phyloP scores from a whole-genome alignment of 2,329 filamentous ascomycete species.

The Graphium sp. region DNA sequence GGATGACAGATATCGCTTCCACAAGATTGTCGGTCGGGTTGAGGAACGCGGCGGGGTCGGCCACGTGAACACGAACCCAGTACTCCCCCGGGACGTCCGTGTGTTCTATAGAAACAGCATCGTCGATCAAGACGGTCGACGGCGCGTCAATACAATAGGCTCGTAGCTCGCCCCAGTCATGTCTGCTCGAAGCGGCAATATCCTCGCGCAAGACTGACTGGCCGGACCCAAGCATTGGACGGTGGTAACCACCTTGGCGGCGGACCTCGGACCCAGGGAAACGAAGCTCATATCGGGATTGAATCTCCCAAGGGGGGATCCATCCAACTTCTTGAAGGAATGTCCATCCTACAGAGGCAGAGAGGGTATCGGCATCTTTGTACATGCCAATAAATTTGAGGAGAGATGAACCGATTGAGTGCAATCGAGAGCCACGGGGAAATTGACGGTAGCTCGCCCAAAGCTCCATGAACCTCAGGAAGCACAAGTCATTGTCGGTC shows the following conservation, averaged over 20 bases:
- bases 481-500: constrained; percentile 29
- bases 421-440: constrained; percentile 28
- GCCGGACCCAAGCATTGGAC: constrained; percentile 31
- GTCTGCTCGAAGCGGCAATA: constrained; percentile 30
- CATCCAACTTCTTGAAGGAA: constrained; percentile 65
- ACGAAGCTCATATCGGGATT: constrained; percentile 40
- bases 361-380: constrained; percentile 24
- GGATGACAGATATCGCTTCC: constrained; percentile 42
- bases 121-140: constrained; percentile 56
- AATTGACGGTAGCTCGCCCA: constrained; percentile 47
- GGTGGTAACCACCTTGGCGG: constrained; percentile 25
- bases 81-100: constrained; percentile 34
- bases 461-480: constrained; percentile 53
- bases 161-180: constrained; percentile 38
- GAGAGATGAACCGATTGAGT: constrained; percentile 46
- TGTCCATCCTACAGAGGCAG: constrained; percentile 32
- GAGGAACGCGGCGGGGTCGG: constrained; percentile 61
- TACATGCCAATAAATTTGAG: constrained; percentile 48
- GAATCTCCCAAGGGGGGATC: constrained; percentile 54
- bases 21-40: constrained; percentile 37
- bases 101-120: constrained; percentile 56
- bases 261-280: constrained; percentile 25
- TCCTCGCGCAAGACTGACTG: constrained; percentile 22
- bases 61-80: constrained; percentile 67
- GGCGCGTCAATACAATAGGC: constrained; percentile 60